These are phyloP conservation scores for Dothideomycetes sp. DNA, from an alignment of 2,329 filamentous ascomycete genomes.

Conservation along the genomic window DNA sequence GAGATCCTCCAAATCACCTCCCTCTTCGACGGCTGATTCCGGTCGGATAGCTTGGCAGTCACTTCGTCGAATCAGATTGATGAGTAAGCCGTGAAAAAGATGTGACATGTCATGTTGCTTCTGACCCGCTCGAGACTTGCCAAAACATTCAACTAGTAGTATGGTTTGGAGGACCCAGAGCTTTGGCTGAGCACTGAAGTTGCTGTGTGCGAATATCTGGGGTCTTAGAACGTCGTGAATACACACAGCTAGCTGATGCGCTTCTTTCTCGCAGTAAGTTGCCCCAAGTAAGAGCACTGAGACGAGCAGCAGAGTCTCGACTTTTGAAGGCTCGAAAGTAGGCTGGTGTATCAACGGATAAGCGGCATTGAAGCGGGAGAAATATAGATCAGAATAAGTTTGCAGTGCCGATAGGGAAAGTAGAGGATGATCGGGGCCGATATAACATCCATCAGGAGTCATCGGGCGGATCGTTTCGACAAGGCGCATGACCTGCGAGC, in stretches of 20 bases:
- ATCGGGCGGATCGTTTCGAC: constrained; percentile 39
- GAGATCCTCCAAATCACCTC: constrained; percentile 30
- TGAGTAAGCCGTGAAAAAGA: constrained; percentile 45
- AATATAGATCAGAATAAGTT: constrained; percentile 48
- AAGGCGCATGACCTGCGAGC: constrained; percentile 36
- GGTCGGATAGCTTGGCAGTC: constrained; percentile 38
- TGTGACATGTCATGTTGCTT: constrained; percentile 55
- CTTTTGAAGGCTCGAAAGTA: constrained; percentile 41
- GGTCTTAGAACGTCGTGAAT: constrained; percentile 50
- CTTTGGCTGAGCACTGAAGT: constrained; percentile 47
- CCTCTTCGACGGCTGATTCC: constrained; percentile 22
- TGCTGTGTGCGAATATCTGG: constrained; percentile 46
- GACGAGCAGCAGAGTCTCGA: constrained; percentile 42
- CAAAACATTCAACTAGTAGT: constrained; percentile 52
- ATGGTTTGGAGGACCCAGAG: constrained; percentile 53
- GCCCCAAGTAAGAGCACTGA: constrained; percentile 50
- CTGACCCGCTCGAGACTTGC: constrained; percentile 51
- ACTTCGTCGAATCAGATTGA: constrained; percentile 43
- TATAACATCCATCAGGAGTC: constrained; percentile 35
- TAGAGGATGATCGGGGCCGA: constrained; percentile 40
- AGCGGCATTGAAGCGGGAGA: constrained; percentile 47
- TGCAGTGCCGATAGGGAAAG: constrained; percentile 42
- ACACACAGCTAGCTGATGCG: constrained; percentile 47
- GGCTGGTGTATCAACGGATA: constrained; percentile 50
- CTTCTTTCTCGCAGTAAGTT: constrained; percentile 48